Evolutionary conservation across 2,329 filamentous ascomycete genomes (phyloP).

Genomic region (Sordariomycetes sp.): DNA sequence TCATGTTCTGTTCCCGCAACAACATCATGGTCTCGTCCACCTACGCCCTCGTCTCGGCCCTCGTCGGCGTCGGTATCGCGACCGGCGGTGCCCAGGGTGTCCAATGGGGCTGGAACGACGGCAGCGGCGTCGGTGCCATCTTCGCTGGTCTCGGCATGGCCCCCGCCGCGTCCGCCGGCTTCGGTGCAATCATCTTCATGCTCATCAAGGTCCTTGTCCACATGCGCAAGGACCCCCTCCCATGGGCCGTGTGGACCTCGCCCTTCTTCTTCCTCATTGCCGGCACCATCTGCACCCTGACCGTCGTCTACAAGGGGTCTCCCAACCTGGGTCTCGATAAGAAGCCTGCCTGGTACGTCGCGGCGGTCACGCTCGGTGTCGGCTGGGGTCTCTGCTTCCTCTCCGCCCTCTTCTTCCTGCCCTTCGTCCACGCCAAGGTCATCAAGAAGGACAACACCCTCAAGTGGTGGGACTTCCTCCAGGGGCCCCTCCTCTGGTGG

Average conservation of each 20-base stretch:
- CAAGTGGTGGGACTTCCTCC: constrained; percentile 47
- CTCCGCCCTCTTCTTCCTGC: constrained; percentile 59
- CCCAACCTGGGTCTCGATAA: constrained; percentile 51
- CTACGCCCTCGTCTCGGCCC: constrained; percentile 56
- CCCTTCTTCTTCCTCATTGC: constrained; percentile 70
- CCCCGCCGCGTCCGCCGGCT: constrained; percentile 50
- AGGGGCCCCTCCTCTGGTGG: constrained; percentile 50
- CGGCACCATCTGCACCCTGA: constrained; percentile 60
- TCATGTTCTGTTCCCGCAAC: constrained; percentile 69
- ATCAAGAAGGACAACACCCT: constrained; percentile 55
- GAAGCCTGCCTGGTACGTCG: constrained; percentile 56
- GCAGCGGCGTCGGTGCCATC: constrained; percentile 58
- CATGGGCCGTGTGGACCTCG: constrained; percentile 59
- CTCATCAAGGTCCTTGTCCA: constrained; percentile 62
- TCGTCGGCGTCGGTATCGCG: constrained; percentile 57
- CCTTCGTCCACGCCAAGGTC: constrained; percentile 51
- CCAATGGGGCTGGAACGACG: constrained; percentile 57
- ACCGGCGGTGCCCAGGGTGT: constrained; percentile 48
- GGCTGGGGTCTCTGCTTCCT: constrained; percentile 46
- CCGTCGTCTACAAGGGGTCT: constrained; percentile 71
- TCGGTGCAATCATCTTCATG: constrained; percentile 56
- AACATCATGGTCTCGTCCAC: constrained; percentile 62
- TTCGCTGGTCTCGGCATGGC: constrained; percentile 62
- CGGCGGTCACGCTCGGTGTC: constrained; percentile 49
- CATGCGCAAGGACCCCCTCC: constrained; percentile 55